phyloP scores from a whole-genome alignment of 2,329 filamentous ascomycete species.

The Cytospora mali region DNA sequence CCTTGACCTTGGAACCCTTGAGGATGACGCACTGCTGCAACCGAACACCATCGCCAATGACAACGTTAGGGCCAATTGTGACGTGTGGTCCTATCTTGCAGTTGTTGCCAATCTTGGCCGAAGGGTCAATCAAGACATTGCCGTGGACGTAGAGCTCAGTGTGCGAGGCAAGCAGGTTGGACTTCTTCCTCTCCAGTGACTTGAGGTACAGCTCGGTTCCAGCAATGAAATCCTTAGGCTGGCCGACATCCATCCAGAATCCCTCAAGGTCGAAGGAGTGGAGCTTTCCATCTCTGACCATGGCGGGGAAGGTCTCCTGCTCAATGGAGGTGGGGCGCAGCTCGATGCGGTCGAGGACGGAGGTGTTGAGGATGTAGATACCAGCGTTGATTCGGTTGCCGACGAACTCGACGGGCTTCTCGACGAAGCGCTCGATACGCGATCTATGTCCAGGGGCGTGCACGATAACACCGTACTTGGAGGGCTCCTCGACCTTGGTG shows the following conservation, averaged over 20 bases:
- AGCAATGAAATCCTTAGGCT: slow-evolving; percentile 97
- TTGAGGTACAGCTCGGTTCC: slow-evolving; percentile 96
- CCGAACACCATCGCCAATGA: slow-evolving; percentile 90
- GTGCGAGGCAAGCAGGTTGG: slow-evolving; percentile 76
- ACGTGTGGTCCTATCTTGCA: slow-evolving; percentile 98
- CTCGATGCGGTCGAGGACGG: slow-evolving; percentile 87
- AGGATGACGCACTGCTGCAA: slow-evolving; percentile 92
- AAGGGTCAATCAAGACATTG: slow-evolving; percentile 92
- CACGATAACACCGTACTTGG: slow-evolving; percentile 97
- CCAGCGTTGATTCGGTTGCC: slow-evolving; percentile 98
- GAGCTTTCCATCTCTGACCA: slow-evolving; percentile 84
- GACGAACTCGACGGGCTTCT: slow-evolving; percentile 98
- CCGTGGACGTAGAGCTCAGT: slow-evolving; percentile 83
- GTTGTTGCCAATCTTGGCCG: slow-evolving; percentile 96
- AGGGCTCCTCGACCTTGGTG: slow-evolving; percentile 98
- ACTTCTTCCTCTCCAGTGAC: slow-evolving; percentile 85
- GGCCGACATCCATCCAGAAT: slow-evolving; percentile 99
- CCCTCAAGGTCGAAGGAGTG: slow-evolving; percentile 97
- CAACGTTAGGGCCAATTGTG: slow-evolving; percentile 89
- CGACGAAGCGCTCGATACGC: slow-evolving; percentile 96
- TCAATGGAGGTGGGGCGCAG: slow-evolving; percentile 96
- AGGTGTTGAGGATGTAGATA: slow-evolving; percentile 97
- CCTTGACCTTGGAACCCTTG: slow-evolving; percentile 90
- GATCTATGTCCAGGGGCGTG: slow-evolving; percentile 92
- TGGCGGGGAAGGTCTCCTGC: slow-evolving; percentile 97